Conservation (phyloP, 805 yeast species). For the Starmerella tilneyi region DNA sequence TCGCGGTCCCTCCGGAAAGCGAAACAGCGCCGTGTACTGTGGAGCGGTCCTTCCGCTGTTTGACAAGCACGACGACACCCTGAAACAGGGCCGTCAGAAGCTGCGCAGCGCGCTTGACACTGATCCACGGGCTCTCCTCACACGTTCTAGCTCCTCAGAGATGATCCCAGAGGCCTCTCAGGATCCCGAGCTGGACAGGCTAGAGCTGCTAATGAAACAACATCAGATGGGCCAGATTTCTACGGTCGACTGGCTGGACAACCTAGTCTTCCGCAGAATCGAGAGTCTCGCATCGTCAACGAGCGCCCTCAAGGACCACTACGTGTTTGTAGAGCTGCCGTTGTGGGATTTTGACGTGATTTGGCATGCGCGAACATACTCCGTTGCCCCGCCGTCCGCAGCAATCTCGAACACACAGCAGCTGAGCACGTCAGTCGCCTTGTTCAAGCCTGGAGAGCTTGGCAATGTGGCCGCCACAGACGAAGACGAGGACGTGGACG, state of each 20-base stretch:
- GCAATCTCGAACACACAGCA: slow-evolving; percentile 26
- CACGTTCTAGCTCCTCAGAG: not conserved
- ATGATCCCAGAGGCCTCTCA: not conserved
- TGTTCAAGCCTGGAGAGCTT: slow-evolving; percentile 15
- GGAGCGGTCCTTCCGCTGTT: slow-evolving; percentile 51
- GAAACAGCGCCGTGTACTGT: slow-evolving; percentile 45
- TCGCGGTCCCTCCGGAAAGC: slow-evolving; percentile 54
- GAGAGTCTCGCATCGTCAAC: slow-evolving; percentile 31
- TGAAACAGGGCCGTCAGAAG: slow-evolving; percentile 64
- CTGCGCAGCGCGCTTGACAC: slow-evolving; percentile 26
- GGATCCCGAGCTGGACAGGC: slow-evolving; percentile 36
- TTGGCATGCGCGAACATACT: slow-evolving; percentile 40
- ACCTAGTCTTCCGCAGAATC: slow-evolving; percentile 47
- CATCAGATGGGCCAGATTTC: slow-evolving; percentile 61
- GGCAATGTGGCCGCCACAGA: slow-evolving; percentile 3
- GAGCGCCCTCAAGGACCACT: slow-evolving; percentile 26
- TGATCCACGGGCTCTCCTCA: slow-evolving; percentile 9
- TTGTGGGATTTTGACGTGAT: slow-evolving; percentile 65
- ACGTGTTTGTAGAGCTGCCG: slow-evolving; percentile 46
- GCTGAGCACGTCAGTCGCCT: slow-evolving; percentile 24
- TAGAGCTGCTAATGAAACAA: slow-evolving; percentile 46
- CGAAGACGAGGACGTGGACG: slow-evolving; percentile 21
- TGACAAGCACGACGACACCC: slow-evolving; percentile 42
- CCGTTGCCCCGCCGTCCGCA: slow-evolving; percentile 22
- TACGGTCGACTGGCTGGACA: slow-evolving; percentile 64